These are phyloP conservation scores for Fusarium sp. DNA, from an alignment of 2,329 filamentous ascomycete species.

Conservation along the genomic window DNA sequence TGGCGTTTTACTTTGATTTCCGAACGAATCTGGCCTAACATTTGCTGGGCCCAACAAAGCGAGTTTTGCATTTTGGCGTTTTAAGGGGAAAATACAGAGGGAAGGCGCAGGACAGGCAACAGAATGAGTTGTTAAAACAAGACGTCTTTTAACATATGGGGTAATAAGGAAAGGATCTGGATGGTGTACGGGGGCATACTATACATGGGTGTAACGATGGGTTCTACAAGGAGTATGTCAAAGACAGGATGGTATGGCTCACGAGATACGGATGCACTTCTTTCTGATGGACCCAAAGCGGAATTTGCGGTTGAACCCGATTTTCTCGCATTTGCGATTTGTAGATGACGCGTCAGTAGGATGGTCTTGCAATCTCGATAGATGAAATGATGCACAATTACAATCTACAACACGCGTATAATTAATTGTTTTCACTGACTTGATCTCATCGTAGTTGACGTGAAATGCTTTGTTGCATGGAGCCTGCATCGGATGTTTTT, in stretches of 20 bases:
- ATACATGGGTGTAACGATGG: constrained; percentile 17
- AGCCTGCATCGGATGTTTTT: background rate
- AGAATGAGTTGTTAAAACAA: constrained; percentile 1
- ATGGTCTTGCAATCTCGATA: constrained; percentile 19
- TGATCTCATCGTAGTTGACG: background rate
- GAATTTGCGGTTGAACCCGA: constrained; percentile 1
- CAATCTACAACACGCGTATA: background rate
- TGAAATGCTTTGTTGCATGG: background rate
- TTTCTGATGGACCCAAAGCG: constrained; percentile 8
- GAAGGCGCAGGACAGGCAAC: constrained; percentile 19
- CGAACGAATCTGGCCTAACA: constrained; percentile 4
- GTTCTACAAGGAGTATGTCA: constrained; percentile 1
- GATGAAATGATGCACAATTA: constrained; percentile 25
- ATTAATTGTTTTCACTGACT: background rate
- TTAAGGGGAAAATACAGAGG: constrained; percentile 21
- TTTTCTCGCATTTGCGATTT: constrained; percentile 10
- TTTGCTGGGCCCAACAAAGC: constrained; percentile 12
- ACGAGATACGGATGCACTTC: constrained; percentile 26
- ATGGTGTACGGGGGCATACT: constrained; percentile 6
- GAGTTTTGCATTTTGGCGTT: constrained; percentile 38
- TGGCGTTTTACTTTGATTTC: constrained; percentile 33
- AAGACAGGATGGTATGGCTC: constrained; percentile 12
- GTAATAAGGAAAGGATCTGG: constrained; percentile 22
- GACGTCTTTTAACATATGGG: constrained; percentile 8
- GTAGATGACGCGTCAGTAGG: constrained; percentile 2